Evolutionary conservation across 1,284 basidiomycete species (phyloP).

Genomic region (Ceratobasidium sp.): DNA sequence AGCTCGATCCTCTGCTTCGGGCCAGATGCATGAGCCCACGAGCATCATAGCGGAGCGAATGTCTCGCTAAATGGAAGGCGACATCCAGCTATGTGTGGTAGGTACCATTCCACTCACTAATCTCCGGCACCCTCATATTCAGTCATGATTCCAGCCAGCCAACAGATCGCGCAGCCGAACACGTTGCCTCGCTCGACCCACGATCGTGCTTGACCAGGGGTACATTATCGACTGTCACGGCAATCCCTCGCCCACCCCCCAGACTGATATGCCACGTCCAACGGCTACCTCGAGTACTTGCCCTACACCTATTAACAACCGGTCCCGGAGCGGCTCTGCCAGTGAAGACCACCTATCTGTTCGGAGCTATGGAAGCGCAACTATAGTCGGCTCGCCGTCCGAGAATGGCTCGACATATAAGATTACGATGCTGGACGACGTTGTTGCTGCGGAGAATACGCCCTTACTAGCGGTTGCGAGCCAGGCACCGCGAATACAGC

Average conservation of each 20-base stretch:
- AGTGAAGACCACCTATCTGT: constrained; percentile 5
- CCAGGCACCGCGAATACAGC: not conserved
- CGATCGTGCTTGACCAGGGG: not conserved
- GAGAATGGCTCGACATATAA: constrained; percentile 7
- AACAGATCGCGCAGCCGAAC: not conserved
- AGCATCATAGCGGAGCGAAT: too few species aligned
- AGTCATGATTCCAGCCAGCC: not conserved
- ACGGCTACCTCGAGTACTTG: not conserved
- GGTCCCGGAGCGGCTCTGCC: not conserved
- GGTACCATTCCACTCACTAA: not conserved
- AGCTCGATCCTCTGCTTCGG: too few species aligned
- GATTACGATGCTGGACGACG: not conserved
- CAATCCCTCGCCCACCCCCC: not conserved
- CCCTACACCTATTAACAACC: not conserved
- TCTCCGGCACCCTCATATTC: not conserved
- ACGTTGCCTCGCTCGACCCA: constrained; percentile 1
- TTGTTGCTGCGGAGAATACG: not conserved
- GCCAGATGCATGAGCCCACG: too few species aligned
- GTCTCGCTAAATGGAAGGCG: too few species aligned
- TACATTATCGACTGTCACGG: not conserved
- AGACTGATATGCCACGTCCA: not conserved
- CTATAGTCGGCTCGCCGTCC: not conserved
- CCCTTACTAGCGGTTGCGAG: not conserved
- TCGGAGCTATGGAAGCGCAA: constrained; percentile 19
- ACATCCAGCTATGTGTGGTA: not conserved